A percentile compares a stretch with the other conserved stretches of the same genome.
phyloP scores from a whole-genome alignment of 345 rosid species.

The Atalantia buxifolia region DNA sequence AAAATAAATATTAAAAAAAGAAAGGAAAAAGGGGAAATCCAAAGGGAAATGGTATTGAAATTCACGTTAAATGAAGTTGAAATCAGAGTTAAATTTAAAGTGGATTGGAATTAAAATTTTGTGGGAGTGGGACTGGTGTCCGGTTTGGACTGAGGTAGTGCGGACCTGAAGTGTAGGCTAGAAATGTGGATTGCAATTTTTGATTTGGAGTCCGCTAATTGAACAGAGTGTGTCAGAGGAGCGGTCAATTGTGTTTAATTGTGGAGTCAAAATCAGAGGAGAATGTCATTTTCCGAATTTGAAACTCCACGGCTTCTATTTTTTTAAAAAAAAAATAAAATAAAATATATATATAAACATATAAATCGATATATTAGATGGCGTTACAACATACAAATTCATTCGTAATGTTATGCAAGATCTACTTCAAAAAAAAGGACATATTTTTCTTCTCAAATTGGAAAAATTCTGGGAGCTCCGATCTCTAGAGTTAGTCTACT shows the following conservation, averaged over 20 bases:
- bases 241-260: slow-evolving; percentile 5
- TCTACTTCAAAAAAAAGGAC: no score
- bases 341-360: no score
- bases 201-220: slow-evolving; percentile 28
- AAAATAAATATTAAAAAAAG: neutral
- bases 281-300: neutral
- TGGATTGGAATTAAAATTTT: neutral
- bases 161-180: neutral
- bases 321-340: no score
- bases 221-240: slow-evolving; percentile 1
- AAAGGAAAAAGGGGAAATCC: neutral
- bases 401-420: no score
- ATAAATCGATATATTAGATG: no score
- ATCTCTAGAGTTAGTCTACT: no score
- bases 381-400: no score
- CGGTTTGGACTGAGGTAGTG: slow-evolving; percentile 6
- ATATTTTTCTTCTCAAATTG: no score
- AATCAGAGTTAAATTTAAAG: slow-evolving; percentile 25
- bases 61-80: slow-evolving; percentile 26
- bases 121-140: neutral
- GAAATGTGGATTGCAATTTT: slow-evolving; percentile 13
- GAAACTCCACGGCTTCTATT: neutral
- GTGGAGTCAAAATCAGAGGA: neutral
- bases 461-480: no score
- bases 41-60: slow-evolving; percentile 24